Evolutionary conservation across 768 basidiomycete genomes (phyloP).

Genomic region (Mycena filopes): DNA sequence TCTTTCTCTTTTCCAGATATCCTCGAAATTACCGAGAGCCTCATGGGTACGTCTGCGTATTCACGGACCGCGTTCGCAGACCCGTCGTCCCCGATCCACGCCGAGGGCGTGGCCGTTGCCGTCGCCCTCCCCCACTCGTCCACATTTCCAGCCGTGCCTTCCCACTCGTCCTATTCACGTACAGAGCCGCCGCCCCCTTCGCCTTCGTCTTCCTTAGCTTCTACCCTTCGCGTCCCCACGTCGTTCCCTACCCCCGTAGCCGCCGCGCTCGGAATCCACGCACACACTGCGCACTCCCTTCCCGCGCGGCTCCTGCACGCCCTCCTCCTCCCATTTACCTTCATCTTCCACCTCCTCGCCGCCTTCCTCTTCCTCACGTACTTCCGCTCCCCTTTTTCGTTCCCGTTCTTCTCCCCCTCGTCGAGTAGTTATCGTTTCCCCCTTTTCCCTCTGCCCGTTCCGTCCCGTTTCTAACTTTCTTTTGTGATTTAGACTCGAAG

Average conservation of each 20-base stretch:
- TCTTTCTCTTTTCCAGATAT: too few species aligned
- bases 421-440: slow-evolving; percentile 10
- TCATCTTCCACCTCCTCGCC: slow-evolving; percentile 26
- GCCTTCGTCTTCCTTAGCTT: neutral
- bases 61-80: slow-evolving; percentile 24
- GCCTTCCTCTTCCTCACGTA: slow-evolving; percentile 8
- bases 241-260: slow-evolving; percentile 5
- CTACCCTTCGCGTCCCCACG: neutral
- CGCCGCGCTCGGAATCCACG: slow-evolving; percentile 10
- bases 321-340: slow-evolving; percentile 24
- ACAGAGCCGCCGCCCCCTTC: neutral
- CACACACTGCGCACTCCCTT: slow-evolving; percentile 1
- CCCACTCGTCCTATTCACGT: slow-evolving; percentile 22
- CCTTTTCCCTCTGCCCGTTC: neutral
- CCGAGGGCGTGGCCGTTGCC: slow-evolving; percentile 2
- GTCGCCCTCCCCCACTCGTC: slow-evolving; percentile 20
- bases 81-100: slow-evolving; percentile 7
- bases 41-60: slow-evolving; percentile 51
- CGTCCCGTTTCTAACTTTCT: neutral
- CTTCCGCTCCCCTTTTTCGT: neutral
- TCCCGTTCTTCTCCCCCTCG: neutral
- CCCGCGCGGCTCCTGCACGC: slow-evolving; percentile 21
- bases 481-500: slow-evolving; percentile 29
- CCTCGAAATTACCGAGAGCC: slow-evolving; percentile 56
- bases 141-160: slow-evolving; percentile 15